Percentiles rank a stretch among this genome's conserved stretches.
phyloP scores from a whole-genome alignment of 352 stramenopile genomes.

The Phytophthora podocarpi region DNA sequence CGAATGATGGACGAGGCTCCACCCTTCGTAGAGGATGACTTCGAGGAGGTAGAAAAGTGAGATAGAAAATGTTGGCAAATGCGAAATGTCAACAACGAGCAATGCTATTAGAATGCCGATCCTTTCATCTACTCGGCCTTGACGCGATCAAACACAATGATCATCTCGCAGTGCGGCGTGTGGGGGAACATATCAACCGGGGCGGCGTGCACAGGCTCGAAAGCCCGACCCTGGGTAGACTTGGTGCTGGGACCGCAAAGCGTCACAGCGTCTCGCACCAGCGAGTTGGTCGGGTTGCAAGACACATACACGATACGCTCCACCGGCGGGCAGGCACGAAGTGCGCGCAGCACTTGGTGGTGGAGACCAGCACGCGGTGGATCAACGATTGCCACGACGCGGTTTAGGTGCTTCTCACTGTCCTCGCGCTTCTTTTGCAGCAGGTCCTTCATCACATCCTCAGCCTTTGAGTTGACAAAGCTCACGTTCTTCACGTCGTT shows the following conservation, averaged over 20 bases:
- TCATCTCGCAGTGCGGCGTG: slow-evolving; percentile 98
- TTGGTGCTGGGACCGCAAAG: slow-evolving; percentile 96
- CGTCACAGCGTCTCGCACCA: slow-evolving; percentile 88
- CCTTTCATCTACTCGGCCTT: slow-evolving; percentile 31
- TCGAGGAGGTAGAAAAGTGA: slow-evolving; percentile 63
- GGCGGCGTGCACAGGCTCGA: slow-evolving; percentile 91
- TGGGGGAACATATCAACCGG: slow-evolving; percentile 99
- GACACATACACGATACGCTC: slow-evolving; percentile 97
- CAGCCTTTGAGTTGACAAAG: slow-evolving; percentile 93
- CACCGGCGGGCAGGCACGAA: slow-evolving; percentile 83
- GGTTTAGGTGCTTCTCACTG: slow-evolving; percentile 58
- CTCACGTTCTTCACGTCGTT: slow-evolving; percentile 89
- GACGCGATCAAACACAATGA: slow-evolving; percentile 96
- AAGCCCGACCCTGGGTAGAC: slow-evolving; percentile 90
- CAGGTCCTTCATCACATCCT: slow-evolving; percentile 91
- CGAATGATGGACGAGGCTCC: slow-evolving; percentile 73
- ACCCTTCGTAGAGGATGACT: slow-evolving; percentile 63
- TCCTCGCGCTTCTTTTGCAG: slow-evolving; percentile 65
- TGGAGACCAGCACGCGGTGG: slow-evolving; percentile 96
- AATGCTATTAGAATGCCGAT: slow-evolving; percentile 14
- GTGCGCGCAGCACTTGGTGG: slow-evolving; percentile 86
- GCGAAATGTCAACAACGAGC: slow-evolving; percentile 5
- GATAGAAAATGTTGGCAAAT: slow-evolving; percentile 10
- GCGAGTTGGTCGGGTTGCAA: slow-evolving; percentile 97
- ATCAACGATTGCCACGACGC: slow-evolving; percentile 97